A percentile compares a stretch with the other conserved stretches of the same genome.
These are phyloP conservation scores for Aphanomyces astaci DNA, from an alignment of 352 stramenopile genomes.

Conservation along the genomic window DNA sequence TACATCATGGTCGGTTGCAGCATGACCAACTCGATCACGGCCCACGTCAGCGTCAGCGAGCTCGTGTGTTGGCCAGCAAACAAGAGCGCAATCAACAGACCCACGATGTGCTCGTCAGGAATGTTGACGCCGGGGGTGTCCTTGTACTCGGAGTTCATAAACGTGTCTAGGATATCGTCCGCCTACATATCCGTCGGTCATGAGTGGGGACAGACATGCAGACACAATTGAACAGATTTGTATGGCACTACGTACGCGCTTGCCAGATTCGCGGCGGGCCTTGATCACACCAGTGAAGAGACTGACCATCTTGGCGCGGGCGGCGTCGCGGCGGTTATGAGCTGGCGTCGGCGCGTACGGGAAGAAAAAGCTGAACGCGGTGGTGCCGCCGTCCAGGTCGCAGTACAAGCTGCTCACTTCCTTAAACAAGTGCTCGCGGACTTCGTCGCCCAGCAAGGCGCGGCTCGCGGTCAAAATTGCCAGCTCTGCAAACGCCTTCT, in stretches of 20 bases:
- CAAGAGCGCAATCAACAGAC: conserved; percentile 86
- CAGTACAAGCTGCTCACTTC: conserved; percentile 86
- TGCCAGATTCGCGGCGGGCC: conserved; percentile 41
- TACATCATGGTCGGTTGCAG: conserved; percentile 51
- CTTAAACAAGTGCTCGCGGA: conserved; percentile 83
- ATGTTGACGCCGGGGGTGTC: conserved; percentile 55
- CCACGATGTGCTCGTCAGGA: conserved; percentile 86
- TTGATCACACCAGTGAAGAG: conserved; percentile 87
- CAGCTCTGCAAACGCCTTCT: conserved; percentile 74
- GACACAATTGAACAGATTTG: background rate
- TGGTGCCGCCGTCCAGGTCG: conserved; percentile 89
- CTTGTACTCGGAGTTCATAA: conserved; percentile 92
- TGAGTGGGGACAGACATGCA: background rate
- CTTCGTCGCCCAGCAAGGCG: conserved; percentile 88
- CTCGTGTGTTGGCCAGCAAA: conserved; percentile 93
- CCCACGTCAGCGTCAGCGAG: conserved; percentile 89
- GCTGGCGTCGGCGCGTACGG: conserved; percentile 76
- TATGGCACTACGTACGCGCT: conserved; percentile 27
- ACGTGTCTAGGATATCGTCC: conserved; percentile 86
- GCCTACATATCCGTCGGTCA: conserved; percentile 9
- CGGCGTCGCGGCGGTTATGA: conserved; percentile 59
- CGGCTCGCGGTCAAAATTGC: conserved; percentile 87
- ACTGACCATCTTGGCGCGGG: conserved; percentile 76
- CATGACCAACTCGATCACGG: conserved; percentile 59
- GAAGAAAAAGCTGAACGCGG: conserved; percentile 87